phyloP scores from a whole-genome alignment of 345 rosid genomes.

The Eucalyptus regnans region DNA sequence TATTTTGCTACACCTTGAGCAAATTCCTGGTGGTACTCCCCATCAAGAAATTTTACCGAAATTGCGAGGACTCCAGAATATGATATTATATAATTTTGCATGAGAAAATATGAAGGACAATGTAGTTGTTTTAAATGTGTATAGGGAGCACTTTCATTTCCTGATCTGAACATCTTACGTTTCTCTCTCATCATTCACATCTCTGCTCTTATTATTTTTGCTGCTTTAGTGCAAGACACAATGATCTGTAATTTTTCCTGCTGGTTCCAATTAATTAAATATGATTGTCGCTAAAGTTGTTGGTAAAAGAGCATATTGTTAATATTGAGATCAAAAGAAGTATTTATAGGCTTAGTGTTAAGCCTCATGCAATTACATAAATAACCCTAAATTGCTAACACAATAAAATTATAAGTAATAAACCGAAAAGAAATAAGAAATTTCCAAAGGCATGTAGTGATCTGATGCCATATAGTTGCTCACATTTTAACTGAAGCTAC shows the following conservation, averaged over 20 bases:
- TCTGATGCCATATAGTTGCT: not conserved
- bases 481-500: not conserved
- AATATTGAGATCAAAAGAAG: not conserved
- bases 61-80: not conserved
- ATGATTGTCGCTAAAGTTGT: not conserved
- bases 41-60: not conserved
- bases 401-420: not conserved
- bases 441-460: not conserved
- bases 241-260: not conserved
- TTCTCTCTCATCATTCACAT: not conserved
- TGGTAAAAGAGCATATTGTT: not conserved
- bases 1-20: not conserved
- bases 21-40: not conserved
- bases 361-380: not conserved
- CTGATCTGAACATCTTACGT: not conserved
- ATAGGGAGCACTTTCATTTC: not conserved
- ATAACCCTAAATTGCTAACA: not conserved
- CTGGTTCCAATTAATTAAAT: not conserved
- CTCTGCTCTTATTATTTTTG: not conserved
- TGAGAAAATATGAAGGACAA: not conserved
- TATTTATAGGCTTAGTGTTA: not conserved
- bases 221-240: not conserved
- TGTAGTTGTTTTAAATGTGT: not conserved
- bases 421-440: not conserved
- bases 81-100: not conserved